These are phyloP conservation scores for Crithidia fasciculata DNA, from an alignment of 208 protist species.

Conservation along the genomic window DNA sequence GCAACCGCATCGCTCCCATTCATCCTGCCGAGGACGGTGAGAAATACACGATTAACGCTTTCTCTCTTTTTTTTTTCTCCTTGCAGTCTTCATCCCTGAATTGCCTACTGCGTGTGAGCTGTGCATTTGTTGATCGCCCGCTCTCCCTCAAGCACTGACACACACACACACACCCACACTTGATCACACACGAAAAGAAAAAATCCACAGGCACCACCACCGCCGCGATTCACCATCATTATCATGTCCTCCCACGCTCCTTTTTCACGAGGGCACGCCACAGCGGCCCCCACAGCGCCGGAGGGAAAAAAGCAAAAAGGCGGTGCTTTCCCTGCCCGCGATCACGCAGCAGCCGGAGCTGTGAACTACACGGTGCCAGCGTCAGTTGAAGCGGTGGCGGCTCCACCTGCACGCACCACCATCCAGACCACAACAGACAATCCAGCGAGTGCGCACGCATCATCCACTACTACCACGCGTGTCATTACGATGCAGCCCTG, in stretches of 20 bases:
- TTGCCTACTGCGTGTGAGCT: too few relatives aligned
- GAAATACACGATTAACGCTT: too few relatives aligned
- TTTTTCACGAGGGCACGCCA: background rate
- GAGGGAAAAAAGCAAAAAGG: background rate
- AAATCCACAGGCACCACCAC: too few relatives aligned
- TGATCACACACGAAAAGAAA: background rate
- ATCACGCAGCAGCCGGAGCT: background rate
- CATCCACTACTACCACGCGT: constrained; percentile 10
- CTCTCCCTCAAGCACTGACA: too few relatives aligned
- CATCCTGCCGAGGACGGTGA: too few relatives aligned
- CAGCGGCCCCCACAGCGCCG: constrained; percentile 1
- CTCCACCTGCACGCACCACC: background rate
- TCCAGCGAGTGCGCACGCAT: background rate
- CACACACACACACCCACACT: background rate
- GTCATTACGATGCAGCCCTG: constrained; percentile 21
- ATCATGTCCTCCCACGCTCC: constrained; percentile 10
- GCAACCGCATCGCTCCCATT: too few relatives aligned
- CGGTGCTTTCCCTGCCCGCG: background rate
- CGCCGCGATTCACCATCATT: background rate
- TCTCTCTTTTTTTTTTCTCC: too few relatives aligned
- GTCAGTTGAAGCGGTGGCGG: background rate
- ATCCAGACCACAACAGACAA: background rate
- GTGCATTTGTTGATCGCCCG: too few relatives aligned
- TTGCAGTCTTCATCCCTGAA: too few relatives aligned
- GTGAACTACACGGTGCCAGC: background rate